Conservation (phyloP, 371 early-diverging fungal species). For the Dichotomocladium elegans region DNA sequence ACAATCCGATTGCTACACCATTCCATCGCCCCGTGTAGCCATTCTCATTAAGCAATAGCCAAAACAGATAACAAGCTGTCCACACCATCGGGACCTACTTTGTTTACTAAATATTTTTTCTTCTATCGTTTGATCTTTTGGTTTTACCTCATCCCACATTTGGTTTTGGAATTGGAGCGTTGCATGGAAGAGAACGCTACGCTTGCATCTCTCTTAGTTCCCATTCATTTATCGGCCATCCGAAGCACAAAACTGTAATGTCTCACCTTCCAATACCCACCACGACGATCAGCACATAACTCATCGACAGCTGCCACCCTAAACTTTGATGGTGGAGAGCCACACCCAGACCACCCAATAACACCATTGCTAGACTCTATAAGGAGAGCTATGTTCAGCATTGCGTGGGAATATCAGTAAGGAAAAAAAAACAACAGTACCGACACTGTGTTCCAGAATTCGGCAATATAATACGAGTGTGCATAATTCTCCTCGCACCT, state of each 20-base stretch:
- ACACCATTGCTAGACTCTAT: slow-evolving; percentile 42
- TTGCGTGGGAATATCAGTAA: too few species aligned
- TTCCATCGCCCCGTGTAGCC: slow-evolving; percentile 14
- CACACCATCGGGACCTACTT: slow-evolving; percentile 40
- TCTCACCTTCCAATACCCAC: slow-evolving; percentile 43
- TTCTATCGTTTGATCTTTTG: not conserved
- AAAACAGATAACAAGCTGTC: slow-evolving; percentile 39
- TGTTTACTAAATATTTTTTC: not conserved
- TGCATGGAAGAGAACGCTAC: slow-evolving; percentile 38
- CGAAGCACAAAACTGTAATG: not conserved
- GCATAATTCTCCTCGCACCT: slow-evolving; percentile 38
- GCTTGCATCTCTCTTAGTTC: not conserved
- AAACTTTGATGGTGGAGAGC: slow-evolving; percentile 27
- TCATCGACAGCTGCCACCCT: slow-evolving; percentile 28
- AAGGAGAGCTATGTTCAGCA: too few species aligned
- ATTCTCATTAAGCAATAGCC: slow-evolving; percentile 26
- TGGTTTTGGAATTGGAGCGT: slow-evolving; percentile 37
- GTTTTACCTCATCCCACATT: slow-evolving; percentile 46
- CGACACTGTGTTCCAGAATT: slow-evolving; percentile 41
- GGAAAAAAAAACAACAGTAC: slow-evolving; percentile 6
- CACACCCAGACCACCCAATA: slow-evolving; percentile 28
- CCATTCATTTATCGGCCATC: too few species aligned
- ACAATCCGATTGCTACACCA: slow-evolving; percentile 15
- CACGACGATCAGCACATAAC: slow-evolving; percentile 38
- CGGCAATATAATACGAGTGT: slow-evolving; percentile 29